Base-by-base conservation (phyloP, 805 yeast genomes). In the Saccharomyces kudriavzevii region DNA sequence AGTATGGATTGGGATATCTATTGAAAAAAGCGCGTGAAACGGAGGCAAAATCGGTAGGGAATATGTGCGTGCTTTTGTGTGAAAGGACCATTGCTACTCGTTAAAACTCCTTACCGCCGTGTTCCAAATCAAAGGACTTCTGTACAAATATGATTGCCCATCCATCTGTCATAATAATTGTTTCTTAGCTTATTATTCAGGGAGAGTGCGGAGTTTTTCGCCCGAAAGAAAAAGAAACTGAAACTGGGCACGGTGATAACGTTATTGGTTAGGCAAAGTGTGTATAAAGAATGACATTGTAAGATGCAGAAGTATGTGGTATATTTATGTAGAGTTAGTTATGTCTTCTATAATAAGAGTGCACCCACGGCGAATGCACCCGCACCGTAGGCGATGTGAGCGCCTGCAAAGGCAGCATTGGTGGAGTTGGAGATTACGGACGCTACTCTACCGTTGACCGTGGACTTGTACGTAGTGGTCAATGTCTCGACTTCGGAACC, bases 11-110 rank as follows among this genome's bases (percentile, higher is more conserved):
- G 3, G 83, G 83, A 59, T 84, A 84, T 60, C 85, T 74, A 70
- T 83, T 84, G 70, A 88, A 84, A 66, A 85, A 84, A 0, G 96
- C 96, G 49, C 84, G 73, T 1, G 89, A 77, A 2, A 87, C 89
- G 0, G 92, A 85, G 49, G 77, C 75, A 62, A 90, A 90, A 60
- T 83, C 84, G 66, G 80, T 80, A 51, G 77, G 71, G 65, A 77
- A 87, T n/a, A 73, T 66, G 65, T 82, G 86, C n/a, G 71, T 61
- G 56, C 77, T 77, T 56, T 77, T 74, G 66, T 79, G 80, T 70
- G 81, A 77, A 45, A 84, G 77, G 45, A 86, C 92, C 92, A 86
- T 86, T 29, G 17, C 47, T 30, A 30, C 25, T 22, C 20, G 10
- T 17, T 20, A 25, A 22, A 43, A 24, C 14, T 20, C 17, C 43